Evolutionary conservation across 1,139 yeast genomes (phyloP).

Genomic region (Meyerozyma guilliermondii): DNA sequence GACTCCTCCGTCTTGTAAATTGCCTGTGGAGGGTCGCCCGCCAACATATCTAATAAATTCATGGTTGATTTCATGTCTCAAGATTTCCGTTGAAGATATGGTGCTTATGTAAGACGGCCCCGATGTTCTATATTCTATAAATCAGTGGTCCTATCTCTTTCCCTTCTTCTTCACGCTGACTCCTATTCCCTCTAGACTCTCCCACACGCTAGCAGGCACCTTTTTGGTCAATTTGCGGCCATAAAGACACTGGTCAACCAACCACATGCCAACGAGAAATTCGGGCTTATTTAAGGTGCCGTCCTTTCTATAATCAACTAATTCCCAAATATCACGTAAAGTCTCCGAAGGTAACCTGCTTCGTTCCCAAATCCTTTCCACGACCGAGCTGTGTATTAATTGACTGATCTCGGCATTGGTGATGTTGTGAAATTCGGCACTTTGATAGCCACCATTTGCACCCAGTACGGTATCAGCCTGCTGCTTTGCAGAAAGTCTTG

Average conservation of each 20-base stretch:
- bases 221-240: slow-evolving; percentile 81
- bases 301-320: slow-evolving; percentile 72
- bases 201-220: slow-evolving; percentile 59
- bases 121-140: not conserved
- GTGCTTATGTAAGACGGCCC: not conserved
- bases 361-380: slow-evolving; percentile 73
- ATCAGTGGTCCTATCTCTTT: slow-evolving; percentile 10
- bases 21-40: slow-evolving; percentile 1
- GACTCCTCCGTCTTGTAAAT: not conserved
- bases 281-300: slow-evolving; percentile 77
- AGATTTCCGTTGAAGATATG: not conserved
- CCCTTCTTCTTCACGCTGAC: slow-evolving; percentile 33
- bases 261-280: slow-evolving; percentile 92
- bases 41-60: slow-evolving; percentile 6
- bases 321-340: slow-evolving; percentile 65
- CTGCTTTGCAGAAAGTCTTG: slow-evolving; percentile 23
- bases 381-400: slow-evolving; percentile 63
- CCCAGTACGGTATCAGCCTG: slow-evolving; percentile 9
- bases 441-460: slow-evolving; percentile 8
- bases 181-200: slow-evolving; percentile 52
- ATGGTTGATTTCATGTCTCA: slow-evolving; percentile 2
- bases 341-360: slow-evolving; percentile 65
- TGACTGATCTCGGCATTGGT: slow-evolving; percentile 29
- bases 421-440: slow-evolving; percentile 27
- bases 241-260: slow-evolving; percentile 91